Conservation (phyloP, 176 grass and related monocot genomes). For the Tillandsia leiboldiana region DNA sequence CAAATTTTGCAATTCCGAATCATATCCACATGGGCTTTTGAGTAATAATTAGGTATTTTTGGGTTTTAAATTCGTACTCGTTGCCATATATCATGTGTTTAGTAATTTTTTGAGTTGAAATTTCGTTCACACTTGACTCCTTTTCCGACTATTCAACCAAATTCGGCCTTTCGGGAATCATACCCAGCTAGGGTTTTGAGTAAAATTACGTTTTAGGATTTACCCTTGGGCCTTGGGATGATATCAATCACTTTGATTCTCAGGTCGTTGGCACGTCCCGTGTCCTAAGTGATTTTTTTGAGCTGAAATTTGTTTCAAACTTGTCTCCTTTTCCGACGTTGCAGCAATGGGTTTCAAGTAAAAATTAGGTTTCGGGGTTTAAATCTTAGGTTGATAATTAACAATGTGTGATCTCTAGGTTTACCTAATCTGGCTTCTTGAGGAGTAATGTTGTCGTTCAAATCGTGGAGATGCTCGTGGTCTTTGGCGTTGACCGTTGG, state of each 20-base stretch:
- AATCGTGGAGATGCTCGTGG: conserved; percentile 37
- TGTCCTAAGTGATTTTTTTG: neutral
- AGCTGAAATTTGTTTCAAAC: neutral
- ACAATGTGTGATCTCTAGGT: neutral
- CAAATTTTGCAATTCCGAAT: neutral
- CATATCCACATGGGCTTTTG: neutral
- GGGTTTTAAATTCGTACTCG: neutral
- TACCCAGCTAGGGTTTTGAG: neutral
- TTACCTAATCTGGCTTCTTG: neutral
- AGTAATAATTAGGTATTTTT: neutral
- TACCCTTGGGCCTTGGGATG: neutral
- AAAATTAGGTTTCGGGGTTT: neutral
- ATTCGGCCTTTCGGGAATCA: neutral
- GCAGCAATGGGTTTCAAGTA: no score
- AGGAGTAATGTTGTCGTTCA: conserved; percentile 2
- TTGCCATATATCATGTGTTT: neutral
- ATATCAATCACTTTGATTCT: neutral
- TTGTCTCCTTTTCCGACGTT: neutral
- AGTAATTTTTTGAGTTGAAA: neutral
- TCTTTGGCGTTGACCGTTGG: conserved; percentile 24
- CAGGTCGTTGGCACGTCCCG: neutral
- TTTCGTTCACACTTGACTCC: neutral
- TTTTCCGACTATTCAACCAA: neutral
- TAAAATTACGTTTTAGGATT: neutral
- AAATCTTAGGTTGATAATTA: neutral